phyloP scores from a whole-genome alignment of 2,329 filamentous ascomycete genomes.

The Elsinoe australis region DNA sequence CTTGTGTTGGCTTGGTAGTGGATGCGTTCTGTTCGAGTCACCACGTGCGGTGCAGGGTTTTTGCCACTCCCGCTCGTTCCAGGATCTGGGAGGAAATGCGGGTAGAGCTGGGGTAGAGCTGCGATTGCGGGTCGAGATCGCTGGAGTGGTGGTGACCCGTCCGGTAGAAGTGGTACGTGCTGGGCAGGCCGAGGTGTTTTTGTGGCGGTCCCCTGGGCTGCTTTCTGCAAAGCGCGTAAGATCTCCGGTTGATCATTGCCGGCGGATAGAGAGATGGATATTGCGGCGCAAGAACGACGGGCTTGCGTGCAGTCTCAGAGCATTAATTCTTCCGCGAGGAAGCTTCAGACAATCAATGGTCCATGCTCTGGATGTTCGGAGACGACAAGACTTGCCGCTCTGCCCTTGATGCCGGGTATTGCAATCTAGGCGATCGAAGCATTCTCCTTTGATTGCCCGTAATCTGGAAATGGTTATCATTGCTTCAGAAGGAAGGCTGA shows the following conservation, averaged over 20 bases:
- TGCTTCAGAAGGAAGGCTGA: slow-evolving; percentile 12
- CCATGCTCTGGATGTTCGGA: no score
- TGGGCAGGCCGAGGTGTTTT: neutral
- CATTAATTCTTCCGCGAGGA: no score
- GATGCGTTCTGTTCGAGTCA: neutral
- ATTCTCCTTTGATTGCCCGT: neutral
- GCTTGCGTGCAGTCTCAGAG: neutral
- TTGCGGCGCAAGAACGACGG: slow-evolving; percentile 4
- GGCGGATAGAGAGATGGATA: neutral
- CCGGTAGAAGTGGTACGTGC: slow-evolving; percentile 1
- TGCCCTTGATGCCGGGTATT: no score
- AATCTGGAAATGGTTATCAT: slow-evolving; percentile 3
- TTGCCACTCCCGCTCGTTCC: neutral
- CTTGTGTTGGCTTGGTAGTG: neutral
- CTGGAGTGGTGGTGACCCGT: slow-evolving; percentile 6
- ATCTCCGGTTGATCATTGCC: neutral
- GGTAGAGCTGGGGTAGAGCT: neutral
- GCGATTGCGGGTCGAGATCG: slow-evolving; percentile 4
- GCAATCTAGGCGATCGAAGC: no score
- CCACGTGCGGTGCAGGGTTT: slow-evolving; percentile 9
- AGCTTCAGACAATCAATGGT: no score
- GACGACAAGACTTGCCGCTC: no score
- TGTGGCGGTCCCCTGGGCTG: no score
- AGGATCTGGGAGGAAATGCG: neutral
- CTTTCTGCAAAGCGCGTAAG: no score